Conservation (phyloP, 352 stramenopile species). For the Pythium pyrilobum region DNA sequence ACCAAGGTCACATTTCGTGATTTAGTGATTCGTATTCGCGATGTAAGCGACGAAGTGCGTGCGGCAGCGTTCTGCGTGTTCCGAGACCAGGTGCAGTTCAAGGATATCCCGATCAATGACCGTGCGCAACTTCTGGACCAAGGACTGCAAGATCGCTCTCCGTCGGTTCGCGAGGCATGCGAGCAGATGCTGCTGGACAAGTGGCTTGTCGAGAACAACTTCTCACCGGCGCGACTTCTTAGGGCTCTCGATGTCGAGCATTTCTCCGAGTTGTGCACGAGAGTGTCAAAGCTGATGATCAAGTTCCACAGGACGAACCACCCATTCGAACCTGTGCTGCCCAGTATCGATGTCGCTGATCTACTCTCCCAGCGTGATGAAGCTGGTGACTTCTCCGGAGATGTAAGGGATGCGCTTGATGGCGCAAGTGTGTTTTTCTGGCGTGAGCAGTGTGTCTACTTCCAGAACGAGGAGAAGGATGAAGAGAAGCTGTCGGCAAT, state of each 20-base stretch:
- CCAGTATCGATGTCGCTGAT: conserved; percentile 4
- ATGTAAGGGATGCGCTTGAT: conserved; percentile 10
- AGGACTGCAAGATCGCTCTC: conserved; percentile 60
- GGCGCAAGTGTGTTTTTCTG: conserved; percentile 70
- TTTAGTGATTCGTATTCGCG: conserved; percentile 70
- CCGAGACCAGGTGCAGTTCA: conserved; percentile 32
- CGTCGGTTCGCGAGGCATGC: conserved; percentile 42
- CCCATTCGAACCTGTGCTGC: conserved; percentile 5
- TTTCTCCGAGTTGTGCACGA: conserved; percentile 39
- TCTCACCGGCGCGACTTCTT: conserved; percentile 47
- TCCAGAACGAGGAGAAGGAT: conserved; percentile 55
- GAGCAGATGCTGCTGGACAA: conserved; percentile 67
- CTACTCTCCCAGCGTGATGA: conserved; percentile 18
- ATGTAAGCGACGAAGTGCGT: conserved; percentile 64
- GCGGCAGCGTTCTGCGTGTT: conserved; percentile 53
- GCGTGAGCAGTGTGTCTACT: conserved; percentile 75
- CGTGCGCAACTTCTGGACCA: conserved; percentile 71
- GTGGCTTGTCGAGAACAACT: conserved; percentile 55
- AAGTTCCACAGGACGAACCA: conserved; percentile 23
- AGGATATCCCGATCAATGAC: conserved; percentile 59
- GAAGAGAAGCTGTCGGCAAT: conserved; percentile 43
- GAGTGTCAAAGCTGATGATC: conserved; percentile 44
- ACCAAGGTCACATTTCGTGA: conserved; percentile 39
- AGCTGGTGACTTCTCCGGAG: conserved; percentile 15
- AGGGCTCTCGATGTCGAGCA: conserved; percentile 64